Evolutionary conservation across 2,329 filamentous ascomycete genomes (phyloP).

Genomic region (Sporothrix euskadiensis): DNA sequence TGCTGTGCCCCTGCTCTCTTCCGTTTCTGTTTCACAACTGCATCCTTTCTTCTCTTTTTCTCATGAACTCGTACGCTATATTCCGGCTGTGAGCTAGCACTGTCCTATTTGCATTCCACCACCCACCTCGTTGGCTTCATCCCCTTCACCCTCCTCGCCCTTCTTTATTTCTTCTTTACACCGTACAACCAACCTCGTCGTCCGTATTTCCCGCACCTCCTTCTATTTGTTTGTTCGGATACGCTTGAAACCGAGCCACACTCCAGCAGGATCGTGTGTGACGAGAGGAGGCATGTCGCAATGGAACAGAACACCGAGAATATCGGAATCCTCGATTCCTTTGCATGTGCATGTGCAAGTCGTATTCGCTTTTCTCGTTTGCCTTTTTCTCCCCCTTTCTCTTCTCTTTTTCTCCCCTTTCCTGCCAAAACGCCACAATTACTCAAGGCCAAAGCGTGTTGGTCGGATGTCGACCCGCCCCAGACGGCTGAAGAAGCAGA

Average conservation of each 20-base stretch:
- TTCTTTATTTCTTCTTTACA: background rate
- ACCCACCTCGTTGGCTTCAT: background rate
- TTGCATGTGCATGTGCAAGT: background rate
- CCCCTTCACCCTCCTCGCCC: background rate
- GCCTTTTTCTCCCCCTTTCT: background rate
- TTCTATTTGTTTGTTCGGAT: background rate
- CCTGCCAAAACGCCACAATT: background rate
- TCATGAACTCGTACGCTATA: background rate
- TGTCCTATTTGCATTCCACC: background rate
- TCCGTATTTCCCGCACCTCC: background rate
- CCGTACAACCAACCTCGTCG: background rate
- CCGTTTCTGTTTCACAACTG: conserved; percentile 8
- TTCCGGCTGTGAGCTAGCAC: conserved; percentile 5
- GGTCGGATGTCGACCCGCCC: conserved; percentile 5
- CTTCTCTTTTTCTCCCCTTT: background rate
- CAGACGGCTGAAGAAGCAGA: background rate
- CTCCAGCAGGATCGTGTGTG: background rate
- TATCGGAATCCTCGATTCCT: background rate
- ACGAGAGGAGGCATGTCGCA: background rate
- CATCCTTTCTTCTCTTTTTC: background rate
- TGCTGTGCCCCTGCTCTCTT: background rate
- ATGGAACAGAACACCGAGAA: background rate
- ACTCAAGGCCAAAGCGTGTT: background rate
- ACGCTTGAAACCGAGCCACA: conserved; percentile 18
- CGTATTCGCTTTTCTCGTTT: background rate